Evolutionary conservation across 305 asterid genomes (phyloP), one percentile per base, ranked within the genome.

Genomic region (Solanum hybrid): DNA sequence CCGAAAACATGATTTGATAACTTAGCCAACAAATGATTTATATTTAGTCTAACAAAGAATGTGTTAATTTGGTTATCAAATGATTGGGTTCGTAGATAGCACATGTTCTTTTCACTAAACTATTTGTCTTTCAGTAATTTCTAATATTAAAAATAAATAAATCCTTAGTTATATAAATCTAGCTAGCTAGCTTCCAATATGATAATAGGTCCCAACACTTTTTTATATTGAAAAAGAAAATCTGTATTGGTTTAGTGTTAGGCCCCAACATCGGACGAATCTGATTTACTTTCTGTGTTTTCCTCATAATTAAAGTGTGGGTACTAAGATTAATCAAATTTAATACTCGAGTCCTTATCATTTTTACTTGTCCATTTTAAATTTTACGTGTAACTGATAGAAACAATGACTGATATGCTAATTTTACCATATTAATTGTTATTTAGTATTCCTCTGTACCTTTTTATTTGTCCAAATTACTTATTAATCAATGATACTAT

Each of bases 121-220:
- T 57, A 85, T 85, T 85, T 57, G 88, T 32, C 22, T 85, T 85
- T 6, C 39, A 17, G 10, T 81, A 81, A 51, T 51, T 84, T 45
- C 6, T 27, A 39, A 1, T 0, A 45, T 10, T 85, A 17, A 2
- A 41, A 45, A 84, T 5, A 29, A 45, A 45, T 27, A 17, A 29
- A 84, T 41, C 73, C 29, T 83, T 83, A 83, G 88, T 61, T 7
- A 7, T 61, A 61, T 20, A 57, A 57, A 57, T 57, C 22, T 36
- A 36, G 15, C 83, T 37, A 80, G 87, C 72, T 83, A 83, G 73
- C 72, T 83, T 83, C 73, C 87, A 83, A 83, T 83, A 45, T 83
- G 27, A 83, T 45, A 41, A 83, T 29, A 27, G 88, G 73, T 11
- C 75, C 88, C 88, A 29, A 83, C 39, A 83, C 39, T 9, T 45